Conservation (phyloP, 1,139 yeast genomes). For the Keqinozyma sinolaborantium region DNA sequence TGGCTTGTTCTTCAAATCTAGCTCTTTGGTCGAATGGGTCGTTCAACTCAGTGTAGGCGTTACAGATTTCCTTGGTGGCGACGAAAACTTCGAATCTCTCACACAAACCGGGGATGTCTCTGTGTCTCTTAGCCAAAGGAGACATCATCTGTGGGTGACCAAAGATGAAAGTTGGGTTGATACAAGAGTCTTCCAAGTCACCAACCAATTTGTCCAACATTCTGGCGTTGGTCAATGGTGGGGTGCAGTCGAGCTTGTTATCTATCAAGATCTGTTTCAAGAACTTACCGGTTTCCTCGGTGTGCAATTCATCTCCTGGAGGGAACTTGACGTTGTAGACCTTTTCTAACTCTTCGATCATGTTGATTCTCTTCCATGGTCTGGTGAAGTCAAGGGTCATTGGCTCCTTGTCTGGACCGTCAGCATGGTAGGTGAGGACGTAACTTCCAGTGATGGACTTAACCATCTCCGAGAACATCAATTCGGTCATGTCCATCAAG, state of each 20-base stretch:
- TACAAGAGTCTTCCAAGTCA: conserved; percentile 85
- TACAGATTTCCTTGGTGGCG: conserved; percentile 97
- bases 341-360: conserved; percentile 95
- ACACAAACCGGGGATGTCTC: conserved; percentile 89
- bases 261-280: conserved; percentile 75
- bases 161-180: conserved; percentile 95
- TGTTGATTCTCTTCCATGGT: conserved; percentile 98
- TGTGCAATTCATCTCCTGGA: conserved; percentile 90
- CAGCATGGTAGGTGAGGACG: conserved; percentile 84
- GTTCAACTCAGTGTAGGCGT: conserved; percentile 97
- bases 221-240: conserved; percentile 97
- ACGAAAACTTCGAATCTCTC: conserved; percentile 98
- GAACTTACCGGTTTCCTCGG: conserved; percentile 90
- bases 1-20: conserved; percentile 97
- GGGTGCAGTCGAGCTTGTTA: conserved; percentile 86
- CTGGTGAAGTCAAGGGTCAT: conserved; percentile 83
- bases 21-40: conserved; percentile 98
- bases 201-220: conserved; percentile 98
- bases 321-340: conserved; percentile 87
- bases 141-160: conserved; percentile 99
- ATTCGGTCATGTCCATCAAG: conserved; percentile 93
- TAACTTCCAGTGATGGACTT: conserved; percentile 90
- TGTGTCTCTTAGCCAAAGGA: conserved; percentile 95
- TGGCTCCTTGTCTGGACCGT: conserved; percentile 78
- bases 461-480: conserved; percentile 95